Evolutionary conservation across 345 rosid genomes (phyloP).

Genomic region (Melaleuca alternifolia): DNA sequence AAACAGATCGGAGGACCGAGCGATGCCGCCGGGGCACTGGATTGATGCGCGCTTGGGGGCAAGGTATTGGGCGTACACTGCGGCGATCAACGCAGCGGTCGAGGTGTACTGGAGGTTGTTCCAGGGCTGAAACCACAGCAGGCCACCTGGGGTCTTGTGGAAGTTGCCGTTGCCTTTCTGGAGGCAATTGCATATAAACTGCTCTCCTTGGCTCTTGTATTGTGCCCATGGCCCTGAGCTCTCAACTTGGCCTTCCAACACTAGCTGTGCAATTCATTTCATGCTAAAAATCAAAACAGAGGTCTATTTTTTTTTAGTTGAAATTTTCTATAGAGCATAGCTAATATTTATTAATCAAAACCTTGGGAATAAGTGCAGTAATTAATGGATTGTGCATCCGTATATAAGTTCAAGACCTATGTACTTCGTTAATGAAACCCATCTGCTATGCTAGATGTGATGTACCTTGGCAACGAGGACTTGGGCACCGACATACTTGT

Average conservation of each 20-base stretch:
- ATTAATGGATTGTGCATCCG: neutral
- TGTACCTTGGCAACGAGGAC: slow-evolving; percentile 24
- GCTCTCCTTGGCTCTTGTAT: slow-evolving; percentile 33
- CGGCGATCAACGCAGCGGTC: slow-evolving; percentile 13
- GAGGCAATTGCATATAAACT: slow-evolving; percentile 34
- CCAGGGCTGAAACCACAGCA: slow-evolving; percentile 21
- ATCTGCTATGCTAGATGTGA: neutral
- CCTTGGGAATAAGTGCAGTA: neutral
- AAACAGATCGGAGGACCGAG: slow-evolving; percentile 13
- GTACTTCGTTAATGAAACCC: no score
- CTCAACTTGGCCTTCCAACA: slow-evolving; percentile 3
- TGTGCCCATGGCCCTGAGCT: slow-evolving; percentile 2
- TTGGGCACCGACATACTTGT: slow-evolving; percentile 24
- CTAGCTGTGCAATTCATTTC: slow-evolving; percentile 5
- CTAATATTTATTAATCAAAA: neutral
- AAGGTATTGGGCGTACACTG: slow-evolving; percentile 18
- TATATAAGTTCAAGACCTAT: neutral
- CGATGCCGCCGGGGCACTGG: slow-evolving; percentile 21
- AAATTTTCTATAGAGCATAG: neutral
- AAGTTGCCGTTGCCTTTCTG: slow-evolving; percentile 31
- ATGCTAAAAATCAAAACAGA: neutral
- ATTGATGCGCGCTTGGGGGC: slow-evolving; percentile 11
- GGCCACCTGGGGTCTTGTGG: slow-evolving; percentile 19
- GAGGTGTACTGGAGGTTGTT: slow-evolving; percentile 22
- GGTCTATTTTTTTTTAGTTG: neutral